These are phyloP conservation scores for Aphanomyces euteiches DNA, from an alignment of 352 stramenopile genomes.

Conservation along the genomic window DNA sequence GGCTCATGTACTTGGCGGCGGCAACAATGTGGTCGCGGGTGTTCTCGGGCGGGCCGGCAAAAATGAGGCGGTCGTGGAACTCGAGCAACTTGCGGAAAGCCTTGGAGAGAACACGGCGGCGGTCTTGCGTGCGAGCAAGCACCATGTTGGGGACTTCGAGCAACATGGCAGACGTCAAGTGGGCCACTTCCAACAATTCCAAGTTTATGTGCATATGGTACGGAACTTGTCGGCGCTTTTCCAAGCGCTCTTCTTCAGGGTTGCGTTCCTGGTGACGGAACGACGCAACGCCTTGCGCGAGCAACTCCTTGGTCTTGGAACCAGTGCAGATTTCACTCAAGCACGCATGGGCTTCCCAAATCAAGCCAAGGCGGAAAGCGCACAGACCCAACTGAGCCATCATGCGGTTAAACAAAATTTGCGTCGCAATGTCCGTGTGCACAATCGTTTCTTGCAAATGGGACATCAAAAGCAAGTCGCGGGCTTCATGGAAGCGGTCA, in stretches of 20 bases:
- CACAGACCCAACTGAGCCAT: constrained; percentile 92
- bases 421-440: constrained; percentile 89
- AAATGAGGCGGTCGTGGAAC: constrained; percentile 90
- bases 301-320: constrained; percentile 91
- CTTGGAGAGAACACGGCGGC: constrained; percentile 90
- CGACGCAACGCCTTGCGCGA: constrained; percentile 94
- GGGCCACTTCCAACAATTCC: constrained; percentile 96
- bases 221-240: constrained; percentile 95
- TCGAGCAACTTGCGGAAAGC: constrained; percentile 92
- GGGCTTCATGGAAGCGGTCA: constrained; percentile 97
- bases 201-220: constrained; percentile 99
- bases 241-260: constrained; percentile 95
- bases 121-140: constrained; percentile 70
- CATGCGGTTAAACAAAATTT: constrained; percentile 98
- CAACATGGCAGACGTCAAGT: constrained; percentile 98
- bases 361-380: constrained; percentile 94
- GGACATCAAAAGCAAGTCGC: constrained; percentile 98
- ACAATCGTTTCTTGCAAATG: constrained; percentile 97
- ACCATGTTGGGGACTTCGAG: constrained; percentile 98
- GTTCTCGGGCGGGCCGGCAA: constrained; percentile 97
- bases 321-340: constrained; percentile 95
- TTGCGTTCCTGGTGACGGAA: constrained; percentile 93
- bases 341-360: constrained; percentile 96
- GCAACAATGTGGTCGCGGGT: constrained; percentile 96
- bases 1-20: constrained; percentile 91